phyloP scores from a whole-genome alignment of 2,329 filamentous ascomycete genomes.

The Phyllosticta citrichinensis region DNA sequence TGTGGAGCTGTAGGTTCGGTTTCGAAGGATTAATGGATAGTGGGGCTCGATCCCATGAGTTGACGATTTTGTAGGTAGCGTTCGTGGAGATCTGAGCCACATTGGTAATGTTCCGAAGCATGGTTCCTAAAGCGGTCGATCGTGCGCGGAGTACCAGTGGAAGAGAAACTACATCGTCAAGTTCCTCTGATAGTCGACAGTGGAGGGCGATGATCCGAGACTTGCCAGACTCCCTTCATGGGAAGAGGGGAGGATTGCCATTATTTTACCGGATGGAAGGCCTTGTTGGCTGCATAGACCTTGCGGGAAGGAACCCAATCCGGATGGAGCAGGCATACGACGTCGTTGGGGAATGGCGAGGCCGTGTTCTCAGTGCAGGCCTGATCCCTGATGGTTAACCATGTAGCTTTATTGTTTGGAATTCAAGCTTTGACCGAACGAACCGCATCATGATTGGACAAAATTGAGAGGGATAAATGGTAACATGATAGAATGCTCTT shows the following conservation, averaged over 20 bases:
- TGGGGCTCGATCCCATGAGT: not conserved
- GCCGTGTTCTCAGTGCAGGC: not conserved
- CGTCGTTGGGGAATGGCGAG: not conserved
- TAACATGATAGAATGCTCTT: not conserved
- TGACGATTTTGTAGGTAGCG: conserved; percentile 6
- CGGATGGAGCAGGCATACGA: not conserved
- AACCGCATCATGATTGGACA: not conserved
- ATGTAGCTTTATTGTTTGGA: not conserved
- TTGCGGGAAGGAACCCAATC: not conserved
- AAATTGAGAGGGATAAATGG: not conserved
- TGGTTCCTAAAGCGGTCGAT: not conserved
- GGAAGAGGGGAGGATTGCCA: not conserved
- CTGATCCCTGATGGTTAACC: not conserved
- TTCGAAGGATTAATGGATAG: conserved; percentile 1
- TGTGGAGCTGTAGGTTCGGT: not conserved
- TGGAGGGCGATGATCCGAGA: not conserved
- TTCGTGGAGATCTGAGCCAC: conserved; percentile 5
- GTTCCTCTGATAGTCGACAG: not conserved
- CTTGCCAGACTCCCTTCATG: not conserved
- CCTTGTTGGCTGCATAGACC: not conserved
- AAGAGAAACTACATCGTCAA: not conserved
- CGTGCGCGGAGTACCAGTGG: not conserved
- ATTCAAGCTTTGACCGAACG: not conserved
- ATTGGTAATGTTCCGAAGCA: conserved; percentile 3
- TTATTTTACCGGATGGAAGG: not conserved